Base-by-base conservation (phyloP, 805 yeast species). In the Metschnikowia dekortorum region DNA sequence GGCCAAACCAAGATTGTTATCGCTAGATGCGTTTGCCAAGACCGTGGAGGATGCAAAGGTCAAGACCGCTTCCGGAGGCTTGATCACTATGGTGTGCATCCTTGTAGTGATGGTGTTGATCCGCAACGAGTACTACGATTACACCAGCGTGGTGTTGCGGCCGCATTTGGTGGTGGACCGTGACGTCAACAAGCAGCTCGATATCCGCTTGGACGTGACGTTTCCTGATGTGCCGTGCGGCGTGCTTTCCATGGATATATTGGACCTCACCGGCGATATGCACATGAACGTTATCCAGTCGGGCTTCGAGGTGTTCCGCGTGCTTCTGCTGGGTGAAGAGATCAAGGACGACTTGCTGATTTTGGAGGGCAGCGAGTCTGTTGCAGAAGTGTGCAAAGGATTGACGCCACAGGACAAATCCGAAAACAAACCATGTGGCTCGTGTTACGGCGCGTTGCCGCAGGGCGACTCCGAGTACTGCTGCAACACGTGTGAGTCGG, bases 1-100 rank as follows among this genome's bases (percentile, higher is more conserved):
- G 38, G 52, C 55, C 31, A 66, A 70, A 52, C 76, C 76, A 29
- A 66, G 57, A 53, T 67, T 83, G 55, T 64, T 87, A 44, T 81
- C 84, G 39, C 71, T 87, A 52, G 98, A 91, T 68, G 96, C 92
- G n/a, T 91, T 92, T 64, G 80, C 96, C 30, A 92, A 91, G 69
- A 88, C 97, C 5, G 91, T 89, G 34, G 98, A 92, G 62, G 99
- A 94, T 66, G 95, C 96, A 8, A 80, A 88, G 46, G 81, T 94
- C 53, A 83, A 87, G 54, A 94, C 99, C 4, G 78, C 92, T 5
- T 78, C 92, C 8, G 99, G 99, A 47, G 99, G 97, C 2, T 60
- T 89, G 29, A 87, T 94, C 61, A 89, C 98, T 2, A 61, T 94
- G 39, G 70, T 81, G 2, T 86, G 97, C 61, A 61, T 82, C 2